Conservation (phyloP, 192 early-diverging fungal species). For the Phlyctochytrium bullatum region DNA sequence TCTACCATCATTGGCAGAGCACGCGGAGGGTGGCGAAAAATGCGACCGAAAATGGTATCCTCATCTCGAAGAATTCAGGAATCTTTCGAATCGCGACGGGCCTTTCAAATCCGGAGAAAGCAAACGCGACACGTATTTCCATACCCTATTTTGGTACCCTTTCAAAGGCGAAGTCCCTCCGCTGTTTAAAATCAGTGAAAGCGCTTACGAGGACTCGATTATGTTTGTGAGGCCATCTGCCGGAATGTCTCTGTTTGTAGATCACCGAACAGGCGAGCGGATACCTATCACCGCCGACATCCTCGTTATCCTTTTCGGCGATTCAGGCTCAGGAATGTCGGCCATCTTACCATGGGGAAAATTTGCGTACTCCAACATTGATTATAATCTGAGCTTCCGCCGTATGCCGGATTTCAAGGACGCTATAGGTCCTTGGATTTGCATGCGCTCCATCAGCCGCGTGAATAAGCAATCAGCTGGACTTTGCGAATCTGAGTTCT, state of each 20-base stretch:
- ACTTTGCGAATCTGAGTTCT: background rate
- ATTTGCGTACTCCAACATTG: constrained; percentile 1
- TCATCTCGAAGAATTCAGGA: too few relatives aligned
- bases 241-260: background rate
- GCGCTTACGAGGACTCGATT: too few relatives aligned
- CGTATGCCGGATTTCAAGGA: background rate
- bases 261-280: background rate
- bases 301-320: background rate
- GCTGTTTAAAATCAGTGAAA: too few relatives aligned
- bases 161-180: background rate
- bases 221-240: background rate
- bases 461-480: background rate
- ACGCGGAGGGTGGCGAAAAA: background rate
- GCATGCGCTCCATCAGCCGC: background rate
- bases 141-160: background rate
- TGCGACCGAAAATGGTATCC: too few relatives aligned
- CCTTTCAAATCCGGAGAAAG: background rate
- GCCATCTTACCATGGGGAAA: background rate
- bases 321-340: background rate
- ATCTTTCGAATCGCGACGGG: background rate
- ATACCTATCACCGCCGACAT: background rate
- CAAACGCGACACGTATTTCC: background rate
- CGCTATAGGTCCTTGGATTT: too few relatives aligned
- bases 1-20: background rate
- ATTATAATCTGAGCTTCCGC: background rate